These are phyloP conservation scores for Warburgia ugandensis DNA, from an alignment of 164 flowering plant genomes.

Conservation along the genomic window DNA sequence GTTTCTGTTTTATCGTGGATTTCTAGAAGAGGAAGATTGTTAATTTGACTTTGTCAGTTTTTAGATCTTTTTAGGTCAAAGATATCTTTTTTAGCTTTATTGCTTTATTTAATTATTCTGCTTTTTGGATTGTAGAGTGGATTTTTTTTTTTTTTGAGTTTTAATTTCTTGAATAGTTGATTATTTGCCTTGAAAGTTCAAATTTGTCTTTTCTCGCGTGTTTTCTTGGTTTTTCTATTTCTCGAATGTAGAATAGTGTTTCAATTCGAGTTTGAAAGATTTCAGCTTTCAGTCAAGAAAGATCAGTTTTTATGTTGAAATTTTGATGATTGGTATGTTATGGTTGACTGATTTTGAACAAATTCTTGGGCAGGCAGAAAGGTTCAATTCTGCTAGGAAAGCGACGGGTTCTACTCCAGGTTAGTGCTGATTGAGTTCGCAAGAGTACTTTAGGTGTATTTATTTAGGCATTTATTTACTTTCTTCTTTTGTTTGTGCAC, in stretches of 20 bases:
- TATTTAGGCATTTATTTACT: background rate
- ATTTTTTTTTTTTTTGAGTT: background rate
- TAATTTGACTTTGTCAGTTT: too few species aligned
- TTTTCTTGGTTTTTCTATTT: background rate
- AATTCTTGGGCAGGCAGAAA: slow-evolving; percentile 43
- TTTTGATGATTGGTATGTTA: background rate
- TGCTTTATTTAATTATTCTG: too few species aligned
- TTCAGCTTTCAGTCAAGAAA: background rate
- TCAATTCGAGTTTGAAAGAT: background rate
- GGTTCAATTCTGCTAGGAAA: slow-evolving; percentile 31
- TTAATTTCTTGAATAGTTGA: background rate
- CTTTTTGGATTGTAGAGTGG: too few species aligned
- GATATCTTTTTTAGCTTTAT: too few species aligned
- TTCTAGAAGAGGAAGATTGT: too few species aligned
- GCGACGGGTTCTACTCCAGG: slow-evolving; percentile 50
- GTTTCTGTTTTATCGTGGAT: too few species aligned
- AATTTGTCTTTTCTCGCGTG: slow-evolving; percentile 33
- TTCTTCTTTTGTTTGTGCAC: slow-evolving; percentile 31
- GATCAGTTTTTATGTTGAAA: too few species aligned
- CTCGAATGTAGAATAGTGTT: background rate
- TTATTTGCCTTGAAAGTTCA: slow-evolving; percentile 19
- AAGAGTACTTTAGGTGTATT: background rate
- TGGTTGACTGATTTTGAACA: background rate
- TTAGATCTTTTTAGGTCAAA: too few species aligned
- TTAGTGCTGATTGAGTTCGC: slow-evolving; percentile 16